Percentiles rank a stretch among this genome's conserved stretches.
These are phyloP conservation scores for Cyclotella sp. DNA, from an alignment of 108 stramenopile genomes.

Conservation along the genomic window DNA sequence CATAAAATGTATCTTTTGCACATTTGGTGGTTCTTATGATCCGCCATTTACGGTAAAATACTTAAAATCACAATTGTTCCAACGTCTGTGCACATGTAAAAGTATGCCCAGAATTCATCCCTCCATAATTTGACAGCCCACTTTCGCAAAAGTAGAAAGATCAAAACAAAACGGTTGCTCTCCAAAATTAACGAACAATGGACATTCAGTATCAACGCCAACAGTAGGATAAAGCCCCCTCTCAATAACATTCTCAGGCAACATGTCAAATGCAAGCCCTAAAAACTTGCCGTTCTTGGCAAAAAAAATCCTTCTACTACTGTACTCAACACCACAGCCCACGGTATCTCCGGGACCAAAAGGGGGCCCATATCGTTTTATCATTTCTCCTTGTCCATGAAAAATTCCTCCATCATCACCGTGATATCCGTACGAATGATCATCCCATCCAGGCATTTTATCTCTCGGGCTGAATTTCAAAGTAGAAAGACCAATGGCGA, in stretches of 20 bases:
- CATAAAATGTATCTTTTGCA: too few relatives aligned
- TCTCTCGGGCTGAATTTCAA: slow-evolving; percentile 47
- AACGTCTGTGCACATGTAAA: background rate
- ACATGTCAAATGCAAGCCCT: slow-evolving; percentile 73
- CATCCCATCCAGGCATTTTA: slow-evolving; percentile 91
- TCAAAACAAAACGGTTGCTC: slow-evolving; percentile 70
- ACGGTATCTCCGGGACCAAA: slow-evolving; percentile 87
- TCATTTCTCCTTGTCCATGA: slow-evolving; percentile 73
- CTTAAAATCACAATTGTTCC: too few relatives aligned
- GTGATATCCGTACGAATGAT: slow-evolving; percentile 76
- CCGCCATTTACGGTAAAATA: too few relatives aligned
- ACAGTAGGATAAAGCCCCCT: slow-evolving; percentile 78
- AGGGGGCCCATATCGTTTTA: slow-evolving; percentile 65
- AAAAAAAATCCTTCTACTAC: slow-evolving; percentile 69
- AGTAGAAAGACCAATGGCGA: slow-evolving; percentile 77
- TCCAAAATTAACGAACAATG: slow-evolving; percentile 74
- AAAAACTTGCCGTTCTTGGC: slow-evolving; percentile 85
- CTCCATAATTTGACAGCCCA: background rate
- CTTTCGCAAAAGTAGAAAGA: slow-evolving; percentile 21
- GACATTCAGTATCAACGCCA: slow-evolving; percentile 75
- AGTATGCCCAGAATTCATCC: background rate
- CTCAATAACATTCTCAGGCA: slow-evolving; percentile 48
- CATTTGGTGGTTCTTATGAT: too few relatives aligned
- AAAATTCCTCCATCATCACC: slow-evolving; percentile 87
- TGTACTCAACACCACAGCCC: slow-evolving; percentile 86